phyloP scores from a whole-genome alignment of 768 basidiomycete genomes.

The Tricholoma terreum region DNA sequence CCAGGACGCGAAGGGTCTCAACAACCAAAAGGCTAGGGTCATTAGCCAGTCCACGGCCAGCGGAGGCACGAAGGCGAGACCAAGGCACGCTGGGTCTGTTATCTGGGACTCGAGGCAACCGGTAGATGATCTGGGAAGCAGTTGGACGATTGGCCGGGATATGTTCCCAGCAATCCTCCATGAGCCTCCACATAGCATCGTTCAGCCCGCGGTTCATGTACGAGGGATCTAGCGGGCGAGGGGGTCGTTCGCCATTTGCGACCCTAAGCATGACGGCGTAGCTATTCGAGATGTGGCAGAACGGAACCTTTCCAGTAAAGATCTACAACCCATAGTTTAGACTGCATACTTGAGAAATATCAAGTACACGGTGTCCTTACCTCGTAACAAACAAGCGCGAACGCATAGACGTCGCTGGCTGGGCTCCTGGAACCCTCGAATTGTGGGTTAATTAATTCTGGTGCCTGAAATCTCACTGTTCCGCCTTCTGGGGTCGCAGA shows the following conservation, averaged over 20 bases:
- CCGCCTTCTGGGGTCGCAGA: conserved; percentile 21
- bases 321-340: conserved; percentile 14
- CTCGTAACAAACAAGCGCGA: conserved; percentile 17
- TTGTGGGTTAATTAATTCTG: conserved; percentile 30
- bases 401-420: conserved; percentile 17
- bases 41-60: background rate
- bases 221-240: background rate
- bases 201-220: background rate
- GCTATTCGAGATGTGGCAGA: conserved; percentile 18
- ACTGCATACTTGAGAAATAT: background rate
- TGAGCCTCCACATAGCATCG: conserved; percentile 4
- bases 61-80: conserved; percentile 5
- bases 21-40: background rate
- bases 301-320: conserved; percentile 24
- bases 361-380: background rate
- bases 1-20: conserved; percentile 1
- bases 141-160: background rate
- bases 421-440: conserved; percentile 6
- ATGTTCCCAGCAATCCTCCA: conserved; percentile 5
- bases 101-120: background rate
- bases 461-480: conserved; percentile 35
- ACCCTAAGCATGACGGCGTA: conserved; percentile 21
- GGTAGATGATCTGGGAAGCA: background rate
- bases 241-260: background rate
- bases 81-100: conserved; percentile 1